A percentile compares a stretch with the other conserved stretches of the same genome.
Evolutionary conservation across 495 filamentous ascomycete genomes (phyloP).

Genomic region (Pseudoneurospora amorphoporcata): DNA sequence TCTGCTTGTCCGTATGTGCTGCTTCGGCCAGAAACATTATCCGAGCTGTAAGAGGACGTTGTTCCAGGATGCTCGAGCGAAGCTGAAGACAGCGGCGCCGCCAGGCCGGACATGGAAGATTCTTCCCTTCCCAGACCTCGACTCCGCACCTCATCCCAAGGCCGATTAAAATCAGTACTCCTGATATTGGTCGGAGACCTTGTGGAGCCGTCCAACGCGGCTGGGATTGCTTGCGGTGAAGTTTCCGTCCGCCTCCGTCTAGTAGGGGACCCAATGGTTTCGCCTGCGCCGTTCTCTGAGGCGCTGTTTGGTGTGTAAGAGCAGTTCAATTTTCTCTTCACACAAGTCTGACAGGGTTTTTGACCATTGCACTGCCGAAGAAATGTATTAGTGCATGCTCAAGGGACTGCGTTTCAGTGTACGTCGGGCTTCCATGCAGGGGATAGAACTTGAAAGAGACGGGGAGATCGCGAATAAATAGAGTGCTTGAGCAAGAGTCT

Average conservation of each 20-base stretch:
- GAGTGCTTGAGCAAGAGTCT: background rate
- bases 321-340: conserved; percentile 46
- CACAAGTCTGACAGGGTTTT: conserved; percentile 59
- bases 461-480: background rate
- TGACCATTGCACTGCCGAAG: conserved; percentile 53
- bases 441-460: background rate
- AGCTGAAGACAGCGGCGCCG: conserved; percentile 8
- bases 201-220: conserved; percentile 10
- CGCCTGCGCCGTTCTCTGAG: conserved; percentile 22
- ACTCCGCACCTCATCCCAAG: conserved; percentile 17
- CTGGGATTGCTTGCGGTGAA: conserved; percentile 18
- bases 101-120: conserved; percentile 13
- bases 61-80: conserved; percentile 11
- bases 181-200: conserved; percentile 6
- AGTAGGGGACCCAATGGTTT: conserved; percentile 30
- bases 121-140: conserved; percentile 5
- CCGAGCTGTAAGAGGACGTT: conserved; percentile 28
- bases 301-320: conserved; percentile 31
- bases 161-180: conserved; percentile 6
- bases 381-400: background rate
- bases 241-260: conserved; percentile 36
- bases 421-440: background rate
- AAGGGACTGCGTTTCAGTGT: background rate
- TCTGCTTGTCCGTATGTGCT: conserved; percentile 41
- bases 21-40: conserved; percentile 41